Evolutionary conservation across 1,284 basidiomycete species (phyloP).

Genomic region (Vanrija sp.): DNA sequence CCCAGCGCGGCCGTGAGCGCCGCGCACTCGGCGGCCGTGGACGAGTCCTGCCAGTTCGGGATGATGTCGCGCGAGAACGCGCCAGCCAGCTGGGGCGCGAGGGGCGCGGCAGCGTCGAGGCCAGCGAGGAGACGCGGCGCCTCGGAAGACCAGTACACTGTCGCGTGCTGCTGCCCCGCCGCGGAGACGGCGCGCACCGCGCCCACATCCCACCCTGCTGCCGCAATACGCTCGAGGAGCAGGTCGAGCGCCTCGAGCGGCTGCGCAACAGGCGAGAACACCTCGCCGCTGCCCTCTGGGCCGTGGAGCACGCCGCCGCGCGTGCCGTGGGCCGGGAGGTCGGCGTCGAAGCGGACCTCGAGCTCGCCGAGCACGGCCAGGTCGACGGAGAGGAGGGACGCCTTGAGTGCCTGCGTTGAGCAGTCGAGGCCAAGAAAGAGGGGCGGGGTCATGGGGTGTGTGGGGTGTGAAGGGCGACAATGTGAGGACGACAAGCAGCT

Average conservation of each 20-base stretch:
- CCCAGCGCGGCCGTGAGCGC: conserved; percentile 63
- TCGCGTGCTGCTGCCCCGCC: conserved; percentile 69
- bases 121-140: conserved; percentile 57
- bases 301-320: conserved; percentile 67
- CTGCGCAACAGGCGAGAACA: conserved; percentile 73
- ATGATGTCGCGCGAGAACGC: conserved; percentile 69
- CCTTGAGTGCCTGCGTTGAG: conserved; percentile 81
- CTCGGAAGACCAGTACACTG: conserved; percentile 73
- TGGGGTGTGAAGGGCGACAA: background rate
- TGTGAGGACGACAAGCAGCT: background rate
- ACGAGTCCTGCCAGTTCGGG: conserved; percentile 92
- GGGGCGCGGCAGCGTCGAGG: conserved; percentile 56
- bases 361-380: conserved; percentile 65
- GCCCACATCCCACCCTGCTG: conserved; percentile 49
- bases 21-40: conserved; percentile 69
- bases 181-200: conserved; percentile 36
- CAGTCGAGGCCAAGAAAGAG: conserved; percentile 83
- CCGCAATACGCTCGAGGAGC: conserved; percentile 65
- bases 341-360: conserved; percentile 73
- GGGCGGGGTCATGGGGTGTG: conserved; percentile 22
- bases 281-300: conserved; percentile 63
- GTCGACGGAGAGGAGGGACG: conserved; percentile 58
- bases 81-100: conserved; percentile 50
- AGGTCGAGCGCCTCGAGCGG: conserved; percentile 81
- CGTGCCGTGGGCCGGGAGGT: conserved; percentile 70